Evolutionary conservation across 495 filamentous ascomycete genomes (phyloP).

Genomic region (Xylaria palmicola): DNA sequence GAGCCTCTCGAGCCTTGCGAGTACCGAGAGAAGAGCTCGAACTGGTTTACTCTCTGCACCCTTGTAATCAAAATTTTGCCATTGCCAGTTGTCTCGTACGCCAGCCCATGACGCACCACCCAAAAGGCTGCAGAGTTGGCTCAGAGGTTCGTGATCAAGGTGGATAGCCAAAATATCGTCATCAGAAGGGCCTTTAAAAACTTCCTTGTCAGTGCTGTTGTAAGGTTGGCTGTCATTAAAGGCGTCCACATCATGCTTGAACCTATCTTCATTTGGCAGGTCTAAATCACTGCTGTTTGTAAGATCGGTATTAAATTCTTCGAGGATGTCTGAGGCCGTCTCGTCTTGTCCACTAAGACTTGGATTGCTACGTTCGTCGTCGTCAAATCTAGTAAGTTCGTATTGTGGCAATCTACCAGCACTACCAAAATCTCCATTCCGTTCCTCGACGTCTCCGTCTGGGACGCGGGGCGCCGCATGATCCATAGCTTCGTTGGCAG

Average conservation of each 20-base stretch:
- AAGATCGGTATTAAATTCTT: conserved; percentile 8
- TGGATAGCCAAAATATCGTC: conserved; percentile 20
- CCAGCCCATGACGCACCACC: conserved; percentile 18
- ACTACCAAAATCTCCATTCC: neutral
- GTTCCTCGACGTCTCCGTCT: neutral
- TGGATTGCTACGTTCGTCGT: neutral
- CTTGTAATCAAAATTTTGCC: conserved; percentile 11
- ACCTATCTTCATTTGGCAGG: conserved; percentile 16
- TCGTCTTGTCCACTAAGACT: neutral
- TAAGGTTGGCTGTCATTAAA: conserved; percentile 18
- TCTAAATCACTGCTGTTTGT: conserved; percentile 1
- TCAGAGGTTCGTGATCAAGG: conserved; percentile 12
- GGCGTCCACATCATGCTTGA: conserved; percentile 20
- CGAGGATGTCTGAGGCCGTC: neutral
- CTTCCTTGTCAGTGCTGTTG: conserved; percentile 3
- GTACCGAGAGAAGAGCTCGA: conserved; percentile 17
- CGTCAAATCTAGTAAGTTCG: neutral
- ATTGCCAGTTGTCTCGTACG: conserved; percentile 12
- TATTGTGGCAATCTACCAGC: neutral
- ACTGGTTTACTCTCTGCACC: conserved; percentile 11
- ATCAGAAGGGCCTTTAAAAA: conserved; percentile 17
- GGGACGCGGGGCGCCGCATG: neutral
- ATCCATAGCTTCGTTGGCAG: neutral
- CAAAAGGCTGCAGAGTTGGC: conserved; percentile 18
- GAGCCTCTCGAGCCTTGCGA: conserved; percentile 24